Conservation (phyloP, 495 filamentous ascomycete genomes). For the Recurvomyces mirabilis region DNA sequence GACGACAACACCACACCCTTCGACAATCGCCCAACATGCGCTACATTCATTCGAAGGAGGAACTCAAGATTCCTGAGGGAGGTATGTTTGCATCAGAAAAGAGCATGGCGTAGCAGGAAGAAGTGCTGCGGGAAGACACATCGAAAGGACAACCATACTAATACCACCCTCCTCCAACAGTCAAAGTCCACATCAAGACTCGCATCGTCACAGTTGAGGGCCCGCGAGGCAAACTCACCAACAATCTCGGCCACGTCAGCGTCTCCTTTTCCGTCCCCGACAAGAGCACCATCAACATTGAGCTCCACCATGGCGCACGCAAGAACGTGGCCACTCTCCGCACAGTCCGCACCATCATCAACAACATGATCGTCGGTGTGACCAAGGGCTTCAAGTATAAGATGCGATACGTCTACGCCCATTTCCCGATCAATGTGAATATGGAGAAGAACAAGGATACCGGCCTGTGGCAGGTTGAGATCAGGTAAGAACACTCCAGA, state of each 20-base stretch:
- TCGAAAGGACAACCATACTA: conserved; percentile 7
- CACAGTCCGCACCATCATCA: conserved; percentile 92
- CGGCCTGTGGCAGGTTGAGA: conserved; percentile 81
- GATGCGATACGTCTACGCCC: conserved; percentile 99
- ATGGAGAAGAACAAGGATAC: conserved; percentile 92
- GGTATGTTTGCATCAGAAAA: conserved; percentile 54
- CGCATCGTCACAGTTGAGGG: conserved; percentile 91
- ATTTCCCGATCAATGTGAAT: conserved; percentile 99
- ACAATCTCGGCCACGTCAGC: conserved; percentile 89
- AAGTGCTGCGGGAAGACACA: neutral
- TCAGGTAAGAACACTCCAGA: no score
- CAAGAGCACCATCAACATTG: conserved; percentile 78
- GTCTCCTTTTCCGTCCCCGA: conserved; percentile 84
- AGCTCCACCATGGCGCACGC: conserved; percentile 92
- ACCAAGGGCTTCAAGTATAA: conserved; percentile 99
- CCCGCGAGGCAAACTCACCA: conserved; percentile 84
- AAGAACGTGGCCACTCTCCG: conserved; percentile 97
- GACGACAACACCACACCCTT: conserved; percentile 6
- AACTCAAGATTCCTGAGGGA: conserved; percentile 85
- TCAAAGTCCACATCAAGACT: conserved; percentile 94
- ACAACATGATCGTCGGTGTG: conserved; percentile 95
- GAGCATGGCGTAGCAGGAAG: neutral
- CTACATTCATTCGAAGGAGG: conserved; percentile 96
- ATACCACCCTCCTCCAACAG: conserved; percentile 39
- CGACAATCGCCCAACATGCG: conserved; percentile 59